Evolutionary conservation across 2,329 filamentous ascomycete genomes (phyloP).

Genomic region (Aspergillus chevalieri): DNA sequence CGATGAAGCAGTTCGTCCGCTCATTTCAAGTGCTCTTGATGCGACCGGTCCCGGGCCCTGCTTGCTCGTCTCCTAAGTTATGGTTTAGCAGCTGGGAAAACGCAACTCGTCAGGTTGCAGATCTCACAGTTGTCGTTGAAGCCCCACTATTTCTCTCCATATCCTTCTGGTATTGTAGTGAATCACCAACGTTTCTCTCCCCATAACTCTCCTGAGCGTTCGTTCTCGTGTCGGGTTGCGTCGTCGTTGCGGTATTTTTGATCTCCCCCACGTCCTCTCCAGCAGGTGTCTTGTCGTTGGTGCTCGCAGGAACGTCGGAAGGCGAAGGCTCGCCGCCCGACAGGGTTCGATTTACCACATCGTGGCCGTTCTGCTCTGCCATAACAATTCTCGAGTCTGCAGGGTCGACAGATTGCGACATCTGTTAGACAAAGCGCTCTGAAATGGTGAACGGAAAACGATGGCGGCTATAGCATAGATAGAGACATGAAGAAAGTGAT

Average conservation of each 20-base stretch:
- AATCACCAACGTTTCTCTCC: constrained; percentile 13
- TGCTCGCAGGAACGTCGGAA: constrained; percentile 61
- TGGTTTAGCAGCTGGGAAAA: constrained; percentile 11
- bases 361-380: constrained; percentile 63
- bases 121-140: constrained; percentile 25
- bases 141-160: constrained; percentile 20
- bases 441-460: constrained; percentile 15
- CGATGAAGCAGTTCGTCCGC: constrained; percentile 31
- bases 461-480: constrained; percentile 11
- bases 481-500: constrained; percentile 16
- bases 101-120: neutral
- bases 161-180: constrained; percentile 15
- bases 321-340: constrained; percentile 59
- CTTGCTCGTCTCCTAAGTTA: constrained; percentile 22
- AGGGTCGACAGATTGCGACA: constrained; percentile 21
- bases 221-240: constrained; percentile 20
- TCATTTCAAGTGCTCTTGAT: constrained; percentile 33
- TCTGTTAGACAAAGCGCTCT: constrained; percentile 26
- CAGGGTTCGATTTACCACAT: constrained; percentile 67
- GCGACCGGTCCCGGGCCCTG: constrained; percentile 28
- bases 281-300: constrained; percentile 49
- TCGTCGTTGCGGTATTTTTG: constrained; percentile 34
- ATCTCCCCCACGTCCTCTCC: constrained; percentile 42
- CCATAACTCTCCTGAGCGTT: constrained; percentile 19
- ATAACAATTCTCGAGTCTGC: constrained; percentile 59